A percentile compares a stretch with the other conserved stretches of the same genome.
Evolutionary conservation across 176 grass and related monocot genomes (phyloP).

Genomic region (Carex scoparia): DNA sequence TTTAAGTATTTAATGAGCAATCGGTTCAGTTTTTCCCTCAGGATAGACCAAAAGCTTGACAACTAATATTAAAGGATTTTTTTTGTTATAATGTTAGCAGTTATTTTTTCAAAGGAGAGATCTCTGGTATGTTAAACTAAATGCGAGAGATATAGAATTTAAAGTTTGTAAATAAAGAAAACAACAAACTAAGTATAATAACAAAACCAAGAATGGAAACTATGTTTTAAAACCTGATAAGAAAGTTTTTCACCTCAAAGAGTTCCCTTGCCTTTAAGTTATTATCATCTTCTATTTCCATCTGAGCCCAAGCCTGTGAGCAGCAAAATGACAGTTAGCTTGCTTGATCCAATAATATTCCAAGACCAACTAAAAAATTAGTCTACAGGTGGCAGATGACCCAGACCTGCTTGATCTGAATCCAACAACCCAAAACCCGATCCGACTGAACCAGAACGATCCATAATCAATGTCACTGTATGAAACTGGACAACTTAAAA

Average conservation of each 20-base stretch:
- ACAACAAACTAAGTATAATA: background rate
- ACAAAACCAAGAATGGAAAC: slow-evolving; percentile 8
- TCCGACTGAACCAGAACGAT: background rate
- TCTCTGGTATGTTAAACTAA: background rate
- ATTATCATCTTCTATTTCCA: slow-evolving; percentile 86
- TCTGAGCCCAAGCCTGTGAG: slow-evolving; percentile 80
- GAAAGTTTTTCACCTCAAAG: slow-evolving; percentile 70
- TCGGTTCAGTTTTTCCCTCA: background rate
- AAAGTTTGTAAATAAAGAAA: background rate
- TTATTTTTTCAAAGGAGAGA: background rate
- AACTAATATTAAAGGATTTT: background rate
- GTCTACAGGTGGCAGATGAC: background rate
- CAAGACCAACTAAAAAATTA: background rate
- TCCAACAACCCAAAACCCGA: background rate
- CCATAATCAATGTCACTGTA: background rate
- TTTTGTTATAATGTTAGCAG: background rate
- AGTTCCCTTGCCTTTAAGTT: slow-evolving; percentile 72
- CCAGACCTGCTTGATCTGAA: background rate
- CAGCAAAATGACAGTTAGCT: slow-evolving; percentile 46
- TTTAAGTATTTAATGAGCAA: background rate
- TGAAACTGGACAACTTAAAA: background rate
- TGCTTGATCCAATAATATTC: slow-evolving; percentile 7
- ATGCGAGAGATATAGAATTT: background rate
- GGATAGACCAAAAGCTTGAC: background rate
- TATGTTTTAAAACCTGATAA: slow-evolving; percentile 30